Evolutionary conservation across 306 rosid genomes (phyloP).

Genomic region (Citrullus amarus): DNA sequence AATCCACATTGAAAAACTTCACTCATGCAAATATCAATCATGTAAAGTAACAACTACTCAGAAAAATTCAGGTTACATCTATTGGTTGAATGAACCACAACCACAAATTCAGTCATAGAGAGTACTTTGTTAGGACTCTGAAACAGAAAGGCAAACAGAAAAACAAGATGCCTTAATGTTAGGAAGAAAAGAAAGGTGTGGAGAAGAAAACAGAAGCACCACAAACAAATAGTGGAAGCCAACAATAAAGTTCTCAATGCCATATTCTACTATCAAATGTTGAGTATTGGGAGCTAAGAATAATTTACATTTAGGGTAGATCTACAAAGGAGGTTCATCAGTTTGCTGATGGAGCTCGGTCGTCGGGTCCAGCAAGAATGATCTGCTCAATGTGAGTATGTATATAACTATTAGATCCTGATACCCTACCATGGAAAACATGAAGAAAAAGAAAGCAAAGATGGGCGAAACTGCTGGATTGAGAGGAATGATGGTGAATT

Average conservation of each 20-base stretch:
- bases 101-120: conserved; percentile 1
- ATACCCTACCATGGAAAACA: background rate
- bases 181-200: background rate
- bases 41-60: background rate
- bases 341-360: conserved; percentile 46
- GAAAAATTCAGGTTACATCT: background rate
- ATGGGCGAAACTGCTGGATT: background rate
- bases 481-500: background rate
- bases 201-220: background rate
- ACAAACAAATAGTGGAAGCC: conserved; percentile 14
- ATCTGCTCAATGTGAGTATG: conserved; percentile 37
- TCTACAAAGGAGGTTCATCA: conserved; percentile 20
- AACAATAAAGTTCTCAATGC: conserved; percentile 19
- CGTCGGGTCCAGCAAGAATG: conserved; percentile 76
- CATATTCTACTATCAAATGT: conserved; percentile 7
- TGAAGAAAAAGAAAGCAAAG: background rate
- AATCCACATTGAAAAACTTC: background rate
- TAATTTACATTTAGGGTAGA: conserved; percentile 34
- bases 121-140: conserved; percentile 9
- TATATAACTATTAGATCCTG: background rate
- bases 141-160: conserved; percentile 25
- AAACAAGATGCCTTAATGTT: conserved; percentile 31
- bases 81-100: conserved; percentile 6
- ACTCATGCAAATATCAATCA: conserved; percentile 1
- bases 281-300: background rate